Base-by-base conservation (phyloP, 2,329 filamentous ascomycete genomes). In the Claviceps arundinis region DNA sequence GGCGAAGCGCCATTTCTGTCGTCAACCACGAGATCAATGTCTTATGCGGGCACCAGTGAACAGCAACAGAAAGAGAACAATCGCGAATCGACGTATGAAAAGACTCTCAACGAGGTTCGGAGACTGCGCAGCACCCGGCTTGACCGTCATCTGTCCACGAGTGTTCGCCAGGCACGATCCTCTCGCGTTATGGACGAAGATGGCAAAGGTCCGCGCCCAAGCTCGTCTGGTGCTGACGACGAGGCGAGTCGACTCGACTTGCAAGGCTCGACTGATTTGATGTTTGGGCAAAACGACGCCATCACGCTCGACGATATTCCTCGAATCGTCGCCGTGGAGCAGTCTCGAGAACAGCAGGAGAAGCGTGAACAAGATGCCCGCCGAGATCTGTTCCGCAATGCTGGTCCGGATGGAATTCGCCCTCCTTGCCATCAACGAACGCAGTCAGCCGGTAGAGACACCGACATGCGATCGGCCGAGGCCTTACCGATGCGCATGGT, bases 291-390 rank as follows among this genome's bases (percentile, higher is more conserved):
- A 58, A 86, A 91, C 62, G 90, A 97, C 67, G 89, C 89, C 24
- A 79, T 98, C 56, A 96, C 91, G 0, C 73, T 98, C 52, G 93
- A 98, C 62, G 93, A 98, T 62, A 97, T 98, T 59, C 89, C 93
- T 8, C 81, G 93, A 56, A 95, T 98, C 61, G 90, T 96, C 43
- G 93, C 93, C 37, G 88, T 93, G 14, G 90, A 97, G 66, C 91
- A 97, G 68, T 90, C 91, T 24, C 84, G 89, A 60, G 91, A 97
- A 64, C 89, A 95, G 64, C 89, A 88, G 62, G 85, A 83, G 55
- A 84, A 86, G 61, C 81, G 83, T 42, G 59, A 65, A 26, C 56
- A 59, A 43, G 52, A 55, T 11, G 53, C 57, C 9, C 81, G 87
- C 24, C 82, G 84, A 56, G 84, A 86, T 45, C 71, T 81, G 61